Evolutionary conservation across 805 yeast species (phyloP).

Genomic region (Metschnikowia similis): DNA sequence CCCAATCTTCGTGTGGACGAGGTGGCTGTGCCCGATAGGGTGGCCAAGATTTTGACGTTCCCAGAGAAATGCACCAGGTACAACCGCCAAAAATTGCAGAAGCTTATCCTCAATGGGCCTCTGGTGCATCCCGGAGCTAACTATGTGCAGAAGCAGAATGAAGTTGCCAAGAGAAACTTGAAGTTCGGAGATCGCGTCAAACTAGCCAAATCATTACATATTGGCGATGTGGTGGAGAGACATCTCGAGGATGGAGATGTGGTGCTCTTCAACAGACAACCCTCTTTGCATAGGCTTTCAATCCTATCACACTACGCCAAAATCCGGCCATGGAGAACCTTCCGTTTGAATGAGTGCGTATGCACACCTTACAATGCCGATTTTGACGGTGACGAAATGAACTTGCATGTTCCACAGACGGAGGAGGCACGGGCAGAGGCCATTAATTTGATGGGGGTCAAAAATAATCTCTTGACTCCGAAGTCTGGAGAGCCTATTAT

Average conservation of each 20-base stretch:
- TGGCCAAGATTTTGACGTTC: constrained; percentile 90
- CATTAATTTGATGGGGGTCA: constrained; percentile 97
- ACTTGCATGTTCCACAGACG: constrained; percentile 96
- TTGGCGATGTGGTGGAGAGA: constrained; percentile 94
- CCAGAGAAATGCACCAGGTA: constrained; percentile 93
- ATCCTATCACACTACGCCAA: constrained; percentile 94
- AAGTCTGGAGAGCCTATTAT: constrained; percentile 98
- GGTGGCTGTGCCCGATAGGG: constrained; percentile 97
- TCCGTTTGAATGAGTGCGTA: constrained; percentile 95
- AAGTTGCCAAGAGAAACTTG: constrained; percentile 79
- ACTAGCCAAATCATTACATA: constrained; percentile 68
- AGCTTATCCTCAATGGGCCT: constrained; percentile 79
- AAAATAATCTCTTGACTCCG: constrained; percentile 90
- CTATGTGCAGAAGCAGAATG: constrained; percentile 77
- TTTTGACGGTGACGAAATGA: constrained; percentile 99
- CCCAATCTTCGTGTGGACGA: constrained; percentile 93
- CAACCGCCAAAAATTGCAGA: constrained; percentile 73
- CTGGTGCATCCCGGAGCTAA: constrained; percentile 94
- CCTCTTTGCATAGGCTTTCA: constrained; percentile 91
- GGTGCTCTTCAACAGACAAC: constrained; percentile 95
- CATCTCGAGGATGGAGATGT: constrained; percentile 97
- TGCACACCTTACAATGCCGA: constrained; percentile 99
- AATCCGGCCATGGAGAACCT: constrained; percentile 96
- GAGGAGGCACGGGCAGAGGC: constrained; percentile 99
- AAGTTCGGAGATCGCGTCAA: constrained; percentile 81